phyloP scores from a whole-genome alignment of 179 eudicot species.

The Silene coronaria region DNA sequence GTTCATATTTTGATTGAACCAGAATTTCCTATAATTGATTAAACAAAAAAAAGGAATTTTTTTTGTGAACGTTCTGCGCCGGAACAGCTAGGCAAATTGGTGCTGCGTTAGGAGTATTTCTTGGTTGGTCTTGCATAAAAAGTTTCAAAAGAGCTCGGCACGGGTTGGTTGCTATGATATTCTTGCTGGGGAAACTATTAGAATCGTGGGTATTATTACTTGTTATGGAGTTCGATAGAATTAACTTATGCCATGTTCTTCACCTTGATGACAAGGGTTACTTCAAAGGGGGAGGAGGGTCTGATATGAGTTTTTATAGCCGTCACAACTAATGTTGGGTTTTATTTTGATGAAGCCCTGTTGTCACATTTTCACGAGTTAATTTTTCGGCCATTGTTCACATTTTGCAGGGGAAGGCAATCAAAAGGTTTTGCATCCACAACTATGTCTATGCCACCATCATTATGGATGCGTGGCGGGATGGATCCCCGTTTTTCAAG shows the following conservation, averaged over 20 bases:
- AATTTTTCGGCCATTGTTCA: neutral
- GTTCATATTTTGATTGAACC: neutral
- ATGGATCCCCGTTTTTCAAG: slow-evolving; percentile 9
- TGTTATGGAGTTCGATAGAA: neutral
- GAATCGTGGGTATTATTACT: neutral
- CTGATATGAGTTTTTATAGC: neutral
- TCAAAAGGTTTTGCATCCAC: slow-evolving; percentile 56
- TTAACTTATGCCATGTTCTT: neutral
- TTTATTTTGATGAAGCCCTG: neutral
- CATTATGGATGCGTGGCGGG: slow-evolving; percentile 17
- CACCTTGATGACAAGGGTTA: neutral
- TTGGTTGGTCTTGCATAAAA: neutral
- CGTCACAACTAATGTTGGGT: neutral
- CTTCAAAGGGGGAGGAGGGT: neutral
- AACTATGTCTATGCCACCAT: slow-evolving; percentile 28
- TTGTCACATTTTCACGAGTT: neutral
- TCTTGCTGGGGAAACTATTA: neutral
- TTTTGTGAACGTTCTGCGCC: neutral
- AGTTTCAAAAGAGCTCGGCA: neutral
- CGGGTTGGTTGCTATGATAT: neutral
- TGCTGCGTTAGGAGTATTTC: neutral
- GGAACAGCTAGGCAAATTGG: neutral
- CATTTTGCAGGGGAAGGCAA: slow-evolving; percentile 31
- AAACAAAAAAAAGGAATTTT: too few species aligned
- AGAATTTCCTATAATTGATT: too few species aligned